Conservation (phyloP, 768 basidiomycete genomes). For the Russula olivacea region DNA sequence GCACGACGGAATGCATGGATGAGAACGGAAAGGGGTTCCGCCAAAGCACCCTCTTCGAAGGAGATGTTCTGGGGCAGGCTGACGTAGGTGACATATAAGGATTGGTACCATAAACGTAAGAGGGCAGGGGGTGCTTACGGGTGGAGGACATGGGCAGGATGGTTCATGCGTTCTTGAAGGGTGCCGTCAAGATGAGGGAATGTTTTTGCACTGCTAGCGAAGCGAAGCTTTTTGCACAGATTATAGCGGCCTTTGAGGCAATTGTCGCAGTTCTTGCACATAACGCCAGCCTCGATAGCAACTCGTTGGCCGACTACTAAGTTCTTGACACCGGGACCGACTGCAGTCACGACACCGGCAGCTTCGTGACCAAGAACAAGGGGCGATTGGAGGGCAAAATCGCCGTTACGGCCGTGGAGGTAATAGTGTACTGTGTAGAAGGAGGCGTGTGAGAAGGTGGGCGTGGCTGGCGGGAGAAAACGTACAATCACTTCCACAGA, state of each 20-base stretch:
- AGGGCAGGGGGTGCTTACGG: slow-evolving; percentile 48
- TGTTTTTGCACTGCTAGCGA: slow-evolving; percentile 84
- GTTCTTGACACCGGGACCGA: slow-evolving; percentile 62
- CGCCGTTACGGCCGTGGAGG: slow-evolving; percentile 82
- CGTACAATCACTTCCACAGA: slow-evolving; percentile 83
- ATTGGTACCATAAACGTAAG: neutral
- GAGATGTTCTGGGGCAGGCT: slow-evolving; percentile 73
- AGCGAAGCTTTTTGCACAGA: slow-evolving; percentile 85
- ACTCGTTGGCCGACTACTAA: slow-evolving; percentile 78
- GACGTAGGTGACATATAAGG: slow-evolving; percentile 9
- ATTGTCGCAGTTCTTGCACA: slow-evolving; percentile 69
- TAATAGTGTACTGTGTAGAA: slow-evolving; percentile 77
- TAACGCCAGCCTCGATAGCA: slow-evolving; percentile 89
- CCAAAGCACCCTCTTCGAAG: slow-evolving; percentile 79
- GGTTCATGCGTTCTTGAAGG: slow-evolving; percentile 81
- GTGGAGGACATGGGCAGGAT: slow-evolving; percentile 80
- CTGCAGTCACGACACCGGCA: slow-evolving; percentile 79
- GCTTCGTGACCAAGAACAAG: slow-evolving; percentile 93
- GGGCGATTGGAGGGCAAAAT: slow-evolving; percentile 80
- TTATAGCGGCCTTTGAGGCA: slow-evolving; percentile 83
- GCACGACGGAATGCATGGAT: slow-evolving; percentile 53
- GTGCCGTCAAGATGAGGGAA: slow-evolving; percentile 94
- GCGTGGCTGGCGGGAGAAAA: slow-evolving; percentile 27
- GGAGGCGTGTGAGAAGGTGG: neutral
- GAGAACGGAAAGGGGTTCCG: slow-evolving; percentile 91